Evolutionary conservation across 2,329 filamentous ascomycete species (phyloP).

Genomic region (Paecilomyces variotii): DNA sequence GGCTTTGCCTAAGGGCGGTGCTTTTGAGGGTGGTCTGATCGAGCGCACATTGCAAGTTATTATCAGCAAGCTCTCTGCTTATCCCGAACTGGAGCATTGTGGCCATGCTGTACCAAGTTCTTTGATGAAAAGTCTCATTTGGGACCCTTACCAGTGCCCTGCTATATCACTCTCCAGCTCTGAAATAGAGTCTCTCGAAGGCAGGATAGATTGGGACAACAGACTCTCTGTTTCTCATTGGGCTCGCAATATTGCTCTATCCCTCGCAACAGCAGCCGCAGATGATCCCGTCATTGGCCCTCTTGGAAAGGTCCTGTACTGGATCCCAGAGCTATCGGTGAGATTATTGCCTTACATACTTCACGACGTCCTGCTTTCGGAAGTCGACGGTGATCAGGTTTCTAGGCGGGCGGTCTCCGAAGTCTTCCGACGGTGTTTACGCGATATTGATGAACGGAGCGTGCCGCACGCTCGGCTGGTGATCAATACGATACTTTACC

Average conservation of each 20-base stretch:
- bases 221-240: constrained; percentile 21
- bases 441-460: constrained; percentile 30
- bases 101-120: constrained; percentile 26
- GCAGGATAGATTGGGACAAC: constrained; percentile 11
- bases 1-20: constrained; percentile 52
- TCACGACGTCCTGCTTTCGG: constrained; percentile 67
- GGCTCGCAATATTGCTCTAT: constrained; percentile 27
- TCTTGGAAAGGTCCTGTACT: constrained; percentile 57
- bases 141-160: constrained; percentile 35
- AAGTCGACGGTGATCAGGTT: constrained; percentile 53
- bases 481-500: constrained; percentile 73
- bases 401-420: constrained; percentile 58
- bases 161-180: constrained; percentile 13
- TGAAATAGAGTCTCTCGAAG: constrained; percentile 11
- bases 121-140: constrained; percentile 33
- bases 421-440: constrained; percentile 58
- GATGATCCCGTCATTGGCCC: constrained; percentile 62
- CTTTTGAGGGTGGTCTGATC: constrained; percentile 34
- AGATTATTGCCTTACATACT: constrained; percentile 74
- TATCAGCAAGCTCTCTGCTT: constrained; percentile 24
- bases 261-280: constrained; percentile 52
- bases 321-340: constrained; percentile 62
- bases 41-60: constrained; percentile 39
- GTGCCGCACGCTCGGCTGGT: constrained; percentile 63
- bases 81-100: constrained; percentile 25